A percentile compares a stretch with the other conserved stretches of the same genome.
These are phyloP conservation scores for Tylopilus sp. DNA, from an alignment of 1,284 basidiomycete species.

Conservation along the genomic window DNA sequence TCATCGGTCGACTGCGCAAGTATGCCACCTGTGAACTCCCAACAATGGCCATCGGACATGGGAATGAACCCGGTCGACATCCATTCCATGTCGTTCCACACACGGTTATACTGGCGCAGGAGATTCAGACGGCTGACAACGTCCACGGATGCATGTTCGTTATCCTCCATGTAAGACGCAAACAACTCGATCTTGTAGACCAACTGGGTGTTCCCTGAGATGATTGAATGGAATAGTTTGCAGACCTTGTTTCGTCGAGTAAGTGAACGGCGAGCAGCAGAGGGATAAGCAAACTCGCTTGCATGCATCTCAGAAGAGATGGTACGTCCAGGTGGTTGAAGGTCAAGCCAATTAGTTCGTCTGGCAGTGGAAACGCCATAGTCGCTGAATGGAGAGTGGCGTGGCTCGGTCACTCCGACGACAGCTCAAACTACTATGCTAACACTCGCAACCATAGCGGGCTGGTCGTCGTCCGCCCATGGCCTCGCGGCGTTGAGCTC, in stretches of 20 bases:
- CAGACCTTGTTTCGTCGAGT: conserved; percentile 40
- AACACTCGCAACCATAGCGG: not conserved
- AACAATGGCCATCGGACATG: conserved; percentile 38
- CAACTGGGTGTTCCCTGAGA: conserved; percentile 37
- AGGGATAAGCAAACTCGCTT: conserved; percentile 13
- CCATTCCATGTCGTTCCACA: conserved; percentile 47
- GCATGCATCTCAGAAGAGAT: conserved; percentile 29
- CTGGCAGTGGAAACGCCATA: conserved; percentile 25
- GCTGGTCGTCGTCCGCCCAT: no score
- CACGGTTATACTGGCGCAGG: conserved; percentile 40
- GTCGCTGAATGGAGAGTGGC: not conserved
- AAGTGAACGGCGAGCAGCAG: not conserved
- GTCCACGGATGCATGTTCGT: conserved; percentile 29
- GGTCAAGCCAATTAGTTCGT: conserved; percentile 20
- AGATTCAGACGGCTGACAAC: conserved; percentile 37
- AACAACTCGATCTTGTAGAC: conserved; percentile 54
- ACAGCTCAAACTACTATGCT: not conserved
- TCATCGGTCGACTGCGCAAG: conserved; percentile 41
- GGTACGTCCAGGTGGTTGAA: conserved; percentile 23
- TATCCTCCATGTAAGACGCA: conserved; percentile 45
- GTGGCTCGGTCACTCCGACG: not conserved
- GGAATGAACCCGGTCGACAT: conserved; percentile 34
- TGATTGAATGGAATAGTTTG: conserved; percentile 39
- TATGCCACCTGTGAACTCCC: conserved; percentile 61
- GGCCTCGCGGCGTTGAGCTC: no score